Percentiles rank a stretch among this genome's conserved stretches.
These are phyloP conservation scores for Aphanomyces euteiches DNA, from an alignment of 352 stramenopile species.

Conservation along the genomic window DNA sequence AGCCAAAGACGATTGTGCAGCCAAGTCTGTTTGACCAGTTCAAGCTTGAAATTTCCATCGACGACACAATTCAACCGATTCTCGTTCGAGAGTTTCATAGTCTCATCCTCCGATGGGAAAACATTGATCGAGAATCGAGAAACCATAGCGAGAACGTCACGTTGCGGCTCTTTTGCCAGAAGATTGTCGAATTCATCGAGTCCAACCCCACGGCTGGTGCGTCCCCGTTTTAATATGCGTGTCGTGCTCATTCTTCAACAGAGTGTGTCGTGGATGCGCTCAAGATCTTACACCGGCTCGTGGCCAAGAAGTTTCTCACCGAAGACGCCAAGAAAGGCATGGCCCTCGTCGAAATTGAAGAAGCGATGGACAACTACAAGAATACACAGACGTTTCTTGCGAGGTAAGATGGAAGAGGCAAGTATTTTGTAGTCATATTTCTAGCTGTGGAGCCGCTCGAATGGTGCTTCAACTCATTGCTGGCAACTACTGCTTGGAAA, in stretches of 20 bases:
- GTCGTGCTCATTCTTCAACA: neutral
- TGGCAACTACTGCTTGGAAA: too few species aligned
- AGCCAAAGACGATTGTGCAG: neutral
- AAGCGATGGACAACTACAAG: constrained; percentile 14
- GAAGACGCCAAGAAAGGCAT: neutral
- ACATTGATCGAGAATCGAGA: neutral
- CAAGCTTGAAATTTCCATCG: constrained; percentile 4
- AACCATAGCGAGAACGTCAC: constrained; percentile 17
- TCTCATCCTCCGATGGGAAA: constrained; percentile 2
- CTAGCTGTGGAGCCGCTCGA: constrained; percentile 12
- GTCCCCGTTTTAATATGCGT: neutral
- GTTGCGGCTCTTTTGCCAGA: constrained; percentile 18
- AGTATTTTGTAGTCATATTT: neutral
- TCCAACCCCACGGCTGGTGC: constrained; percentile 5
- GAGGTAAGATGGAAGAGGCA: neutral
- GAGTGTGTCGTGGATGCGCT: constrained; percentile 8
- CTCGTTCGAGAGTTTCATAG: neutral
- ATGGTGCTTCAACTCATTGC: constrained; percentile 14
- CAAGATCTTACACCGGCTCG: constrained; percentile 12
- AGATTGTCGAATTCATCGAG: constrained; percentile 16
- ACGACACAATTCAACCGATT: neutral
- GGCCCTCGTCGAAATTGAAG: neutral
- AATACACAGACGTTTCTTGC: constrained; percentile 14
- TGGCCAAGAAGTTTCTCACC: neutral
- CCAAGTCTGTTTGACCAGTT: constrained; percentile 13